Conservation (phyloP, 1,284 basidiomycete species). For the Singerocomus rubriflavus region DNA sequence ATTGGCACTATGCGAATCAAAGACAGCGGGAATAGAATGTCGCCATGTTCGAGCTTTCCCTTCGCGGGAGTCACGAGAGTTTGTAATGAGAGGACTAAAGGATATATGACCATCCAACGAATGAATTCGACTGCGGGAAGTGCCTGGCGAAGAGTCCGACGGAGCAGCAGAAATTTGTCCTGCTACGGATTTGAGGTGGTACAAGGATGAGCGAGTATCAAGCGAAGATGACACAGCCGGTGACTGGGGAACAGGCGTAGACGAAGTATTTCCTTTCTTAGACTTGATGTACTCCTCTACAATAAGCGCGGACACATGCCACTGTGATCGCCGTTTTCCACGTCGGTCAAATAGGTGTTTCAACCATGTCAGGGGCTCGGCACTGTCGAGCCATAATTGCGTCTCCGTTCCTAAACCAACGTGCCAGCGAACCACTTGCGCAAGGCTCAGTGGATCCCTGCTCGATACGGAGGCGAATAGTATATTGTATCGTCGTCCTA, state of each 20-base stretch:
- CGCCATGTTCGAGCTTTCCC: constrained; percentile 40
- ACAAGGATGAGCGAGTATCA: constrained; percentile 35
- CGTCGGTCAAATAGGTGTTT: constrained; percentile 56
- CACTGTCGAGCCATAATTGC: constrained; percentile 50
- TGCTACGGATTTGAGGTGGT: constrained; percentile 9
- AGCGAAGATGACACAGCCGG: constrained; percentile 29
- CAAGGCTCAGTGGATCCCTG: constrained; percentile 41
- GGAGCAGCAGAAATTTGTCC: constrained; percentile 26
- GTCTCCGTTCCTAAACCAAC: constrained; percentile 43
- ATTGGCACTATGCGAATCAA: constrained; percentile 35
- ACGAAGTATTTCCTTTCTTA: constrained; percentile 47
- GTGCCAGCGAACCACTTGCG: constrained; percentile 58
- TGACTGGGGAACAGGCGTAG: constrained; percentile 34
- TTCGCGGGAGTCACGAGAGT: constrained; percentile 41
- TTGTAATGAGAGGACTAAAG: constrained; percentile 44
- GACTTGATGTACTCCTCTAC: constrained; percentile 56
- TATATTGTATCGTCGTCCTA: constrained; percentile 59
- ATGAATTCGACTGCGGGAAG: constrained; percentile 40
- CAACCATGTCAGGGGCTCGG: constrained; percentile 69
- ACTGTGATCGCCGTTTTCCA: constrained; percentile 42
- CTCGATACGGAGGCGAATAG: constrained; percentile 41
- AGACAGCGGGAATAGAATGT: constrained; percentile 27
- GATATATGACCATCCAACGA: constrained; percentile 49
- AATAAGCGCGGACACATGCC: constrained; percentile 65
- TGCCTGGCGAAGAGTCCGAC: constrained; percentile 39